phyloP scores from a whole-genome alignment of 2,329 filamentous ascomycete species.

The Penicillium paneum region DNA sequence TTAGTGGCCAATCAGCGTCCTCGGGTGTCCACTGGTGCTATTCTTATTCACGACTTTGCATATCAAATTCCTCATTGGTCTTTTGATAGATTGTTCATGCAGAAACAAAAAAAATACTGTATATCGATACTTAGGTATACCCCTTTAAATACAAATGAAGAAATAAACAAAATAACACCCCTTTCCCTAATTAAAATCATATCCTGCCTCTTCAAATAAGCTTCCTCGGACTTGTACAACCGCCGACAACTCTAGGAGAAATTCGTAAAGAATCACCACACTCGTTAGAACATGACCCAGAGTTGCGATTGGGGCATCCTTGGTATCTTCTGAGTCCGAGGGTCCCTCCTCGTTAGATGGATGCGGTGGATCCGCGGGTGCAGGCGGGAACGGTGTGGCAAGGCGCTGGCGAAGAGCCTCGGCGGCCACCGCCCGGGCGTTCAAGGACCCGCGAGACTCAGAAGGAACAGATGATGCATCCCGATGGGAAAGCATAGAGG shows the following conservation, averaged over 20 bases:
- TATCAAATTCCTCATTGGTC: not conserved
- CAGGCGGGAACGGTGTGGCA: conserved; percentile 30
- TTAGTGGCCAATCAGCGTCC: not conserved
- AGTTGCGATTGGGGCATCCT: conserved; percentile 53
- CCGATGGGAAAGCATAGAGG: conserved; percentile 15
- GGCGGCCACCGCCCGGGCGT: conserved; percentile 23
- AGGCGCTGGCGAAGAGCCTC: conserved; percentile 37
- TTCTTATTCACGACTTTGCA: not conserved
- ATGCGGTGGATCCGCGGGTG: not conserved
- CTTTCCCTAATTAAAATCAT: conserved; percentile 29
- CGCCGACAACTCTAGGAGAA: conserved; percentile 72
- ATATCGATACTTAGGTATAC: not conserved
- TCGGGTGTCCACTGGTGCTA: not conserved
- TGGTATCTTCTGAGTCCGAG: conserved; percentile 19
- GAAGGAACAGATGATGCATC: conserved; percentile 23
- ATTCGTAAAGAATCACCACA: conserved; percentile 73
- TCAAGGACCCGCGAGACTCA: conserved; percentile 26
- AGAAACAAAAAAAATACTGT: not conserved
- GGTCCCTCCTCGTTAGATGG: conserved; percentile 7
- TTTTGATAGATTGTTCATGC: not conserved
- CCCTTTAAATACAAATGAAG: not conserved
- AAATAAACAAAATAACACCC: not conserved
- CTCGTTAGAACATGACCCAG: conserved; percentile 79
- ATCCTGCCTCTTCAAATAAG: conserved; percentile 72
- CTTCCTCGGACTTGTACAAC: conserved; percentile 71